Evolutionary conservation across 192 early-diverging fungal genomes (phyloP).

Genomic region (Chytriomyces hyalinus): DNA sequence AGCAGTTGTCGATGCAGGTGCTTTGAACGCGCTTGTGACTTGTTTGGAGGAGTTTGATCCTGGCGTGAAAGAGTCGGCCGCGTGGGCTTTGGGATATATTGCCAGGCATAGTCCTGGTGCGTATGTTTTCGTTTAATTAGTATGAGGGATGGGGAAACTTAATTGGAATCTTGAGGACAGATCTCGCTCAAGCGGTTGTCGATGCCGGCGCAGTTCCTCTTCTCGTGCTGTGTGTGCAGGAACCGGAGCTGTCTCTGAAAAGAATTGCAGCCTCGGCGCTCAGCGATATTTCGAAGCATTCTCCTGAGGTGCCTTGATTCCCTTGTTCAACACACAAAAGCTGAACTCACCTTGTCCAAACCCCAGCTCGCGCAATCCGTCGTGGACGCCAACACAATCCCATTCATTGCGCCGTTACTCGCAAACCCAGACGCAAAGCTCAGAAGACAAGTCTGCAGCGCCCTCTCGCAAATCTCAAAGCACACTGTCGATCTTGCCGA

Average conservation of each 20-base stretch:
- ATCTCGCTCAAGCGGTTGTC: conserved; percentile 62
- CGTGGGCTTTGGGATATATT: conserved; percentile 68
- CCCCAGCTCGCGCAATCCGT: conserved; percentile 66
- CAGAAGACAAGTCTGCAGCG: conserved; percentile 58
- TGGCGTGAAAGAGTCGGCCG: conserved; percentile 63
- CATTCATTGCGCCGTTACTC: conserved; percentile 56
- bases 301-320: conserved; percentile 52
- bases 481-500: conserved; percentile 66
- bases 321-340: too few species aligned
- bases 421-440: conserved; percentile 62
- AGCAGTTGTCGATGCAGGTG: conserved; percentile 59
- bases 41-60: conserved; percentile 71
- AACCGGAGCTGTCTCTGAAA: conserved; percentile 58
- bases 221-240: conserved; percentile 63
- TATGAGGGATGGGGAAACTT: background rate
- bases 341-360: too few species aligned
- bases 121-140: background rate
- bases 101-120: conserved; percentile 61
- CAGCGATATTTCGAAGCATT: conserved; percentile 62
- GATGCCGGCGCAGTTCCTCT: conserved; percentile 63
- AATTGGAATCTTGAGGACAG: conserved; percentile 22
- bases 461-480: conserved; percentile 62
- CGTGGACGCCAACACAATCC: conserved; percentile 61
- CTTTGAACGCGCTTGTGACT: conserved; percentile 55
- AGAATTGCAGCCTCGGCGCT: conserved; percentile 64